phyloP scores from a whole-genome alignment of 2,329 filamentous ascomycete genomes.

The Colletotrichum lindemuthianum region DNA sequence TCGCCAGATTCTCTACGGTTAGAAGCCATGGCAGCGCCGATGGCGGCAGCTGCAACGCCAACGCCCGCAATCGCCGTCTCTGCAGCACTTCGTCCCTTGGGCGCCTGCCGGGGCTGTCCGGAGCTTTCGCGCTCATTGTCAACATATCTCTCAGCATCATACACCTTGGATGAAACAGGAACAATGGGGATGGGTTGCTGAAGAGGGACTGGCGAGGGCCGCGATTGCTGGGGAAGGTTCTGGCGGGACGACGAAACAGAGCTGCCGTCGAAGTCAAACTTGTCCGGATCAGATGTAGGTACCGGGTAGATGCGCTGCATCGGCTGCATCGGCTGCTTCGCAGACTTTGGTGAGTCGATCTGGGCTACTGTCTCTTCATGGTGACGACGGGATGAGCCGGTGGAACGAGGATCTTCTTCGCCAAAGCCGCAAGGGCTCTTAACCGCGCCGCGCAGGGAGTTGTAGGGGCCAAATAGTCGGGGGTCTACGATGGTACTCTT shows the following conservation, averaged over 20 bases:
- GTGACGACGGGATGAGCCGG: conserved; percentile 46
- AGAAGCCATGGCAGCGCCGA: conserved; percentile 57
- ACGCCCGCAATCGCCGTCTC: conserved; percentile 58
- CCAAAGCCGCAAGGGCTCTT: conserved; percentile 65
- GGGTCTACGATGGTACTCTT: conserved; percentile 65
- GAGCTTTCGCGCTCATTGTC: conserved; percentile 49
- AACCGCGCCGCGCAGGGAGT: conserved; percentile 67
- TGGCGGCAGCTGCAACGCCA: conserved; percentile 59
- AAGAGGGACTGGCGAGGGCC: conserved; percentile 73
- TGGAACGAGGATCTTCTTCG: conserved; percentile 46
- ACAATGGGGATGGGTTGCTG: conserved; percentile 85
- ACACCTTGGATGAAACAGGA: conserved; percentile 76
- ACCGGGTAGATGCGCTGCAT: conserved; percentile 75
- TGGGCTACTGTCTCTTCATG: conserved; percentile 49
- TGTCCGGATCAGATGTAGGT: conserved; percentile 71
- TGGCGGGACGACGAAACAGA: conserved; percentile 57
- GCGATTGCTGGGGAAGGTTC: conserved; percentile 52
- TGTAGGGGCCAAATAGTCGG: conserved; percentile 67
- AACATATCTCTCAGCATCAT: conserved; percentile 60
- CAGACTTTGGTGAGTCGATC: conserved; percentile 46
- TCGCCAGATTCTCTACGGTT: conserved; percentile 44
- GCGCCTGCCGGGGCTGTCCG: conserved; percentile 43
- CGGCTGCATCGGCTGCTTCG: conserved; percentile 39
- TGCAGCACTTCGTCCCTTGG: conserved; percentile 53
- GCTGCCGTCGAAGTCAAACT: conserved; percentile 66